phyloP scores from a whole-genome alignment of 768 basidiomycete species.

The Favolaschia claudopus region DNA sequence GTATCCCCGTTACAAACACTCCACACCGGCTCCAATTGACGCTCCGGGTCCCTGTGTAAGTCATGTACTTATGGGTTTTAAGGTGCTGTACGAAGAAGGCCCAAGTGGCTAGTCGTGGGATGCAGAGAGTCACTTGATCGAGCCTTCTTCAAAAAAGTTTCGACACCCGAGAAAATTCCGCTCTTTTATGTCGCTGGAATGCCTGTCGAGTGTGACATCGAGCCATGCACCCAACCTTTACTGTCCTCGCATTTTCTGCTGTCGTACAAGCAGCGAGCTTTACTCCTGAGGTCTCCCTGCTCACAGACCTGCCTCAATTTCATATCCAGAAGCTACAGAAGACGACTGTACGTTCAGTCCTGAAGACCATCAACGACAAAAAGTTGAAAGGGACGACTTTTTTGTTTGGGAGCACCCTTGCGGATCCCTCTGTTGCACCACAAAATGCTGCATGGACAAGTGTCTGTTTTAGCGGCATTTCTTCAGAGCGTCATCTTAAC shows the following conservation, averaged over 20 bases:
- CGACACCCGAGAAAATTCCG: no score
- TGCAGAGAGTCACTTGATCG: no score
- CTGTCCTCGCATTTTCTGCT: not conserved
- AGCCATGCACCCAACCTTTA: slow-evolving; percentile 3
- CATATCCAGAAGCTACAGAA: slow-evolving; percentile 1
- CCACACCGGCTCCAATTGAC: no score
- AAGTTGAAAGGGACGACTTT: slow-evolving; percentile 17
- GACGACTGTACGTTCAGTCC: slow-evolving; percentile 19
- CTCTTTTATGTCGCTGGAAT: no score
- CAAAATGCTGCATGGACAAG: slow-evolving; percentile 26
- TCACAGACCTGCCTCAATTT: slow-evolving; percentile 23
- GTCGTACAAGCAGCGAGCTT: slow-evolving; percentile 16
- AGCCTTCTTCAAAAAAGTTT: no score
- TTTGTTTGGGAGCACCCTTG: slow-evolving; percentile 26
- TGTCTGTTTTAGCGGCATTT: not conserved
- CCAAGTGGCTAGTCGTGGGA: no score
- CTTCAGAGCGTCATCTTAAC: not conserved
- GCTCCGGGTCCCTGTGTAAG: no score
- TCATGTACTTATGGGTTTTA: no score
- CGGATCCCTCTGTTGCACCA: slow-evolving; percentile 14
- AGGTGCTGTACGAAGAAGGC: no score
- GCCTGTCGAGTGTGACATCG: no score
- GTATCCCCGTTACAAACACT: no score
- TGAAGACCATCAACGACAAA: slow-evolving; percentile 24
- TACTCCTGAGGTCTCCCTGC: slow-evolving; percentile 23